A percentile compares a stretch with the other conserved stretches of the same genome.
phyloP scores from a whole-genome alignment of 73 alveolate genomes.

The Paramecium tetraurelia region DNA sequence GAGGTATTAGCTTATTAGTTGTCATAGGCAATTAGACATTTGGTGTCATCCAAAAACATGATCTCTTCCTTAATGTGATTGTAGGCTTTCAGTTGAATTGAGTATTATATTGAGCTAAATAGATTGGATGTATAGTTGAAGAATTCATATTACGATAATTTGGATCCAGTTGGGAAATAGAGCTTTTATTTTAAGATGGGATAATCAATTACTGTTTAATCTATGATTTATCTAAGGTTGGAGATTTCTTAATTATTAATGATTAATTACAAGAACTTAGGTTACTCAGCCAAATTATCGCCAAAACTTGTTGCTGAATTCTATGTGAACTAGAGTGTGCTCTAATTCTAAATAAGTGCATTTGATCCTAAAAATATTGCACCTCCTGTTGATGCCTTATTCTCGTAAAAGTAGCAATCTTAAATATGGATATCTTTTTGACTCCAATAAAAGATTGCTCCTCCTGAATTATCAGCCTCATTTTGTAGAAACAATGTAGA shows the following conservation, averaged over 20 bases:
- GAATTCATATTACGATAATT: background rate
- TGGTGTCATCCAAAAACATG: background rate
- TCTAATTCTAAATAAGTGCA: background rate
- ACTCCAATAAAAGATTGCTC: background rate
- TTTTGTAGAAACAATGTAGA: background rate
- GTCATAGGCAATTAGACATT: background rate
- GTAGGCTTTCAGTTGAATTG: background rate
- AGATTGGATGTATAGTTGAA: background rate
- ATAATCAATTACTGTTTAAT: background rate
- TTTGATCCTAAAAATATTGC: background rate
- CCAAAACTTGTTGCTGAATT: background rate
- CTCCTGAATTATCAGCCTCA: background rate
- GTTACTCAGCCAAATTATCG: background rate
- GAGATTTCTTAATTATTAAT: background rate
- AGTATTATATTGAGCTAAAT: background rate
- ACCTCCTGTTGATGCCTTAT: background rate
- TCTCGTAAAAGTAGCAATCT: background rate
- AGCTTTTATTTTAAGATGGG: background rate
- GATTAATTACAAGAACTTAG: background rate
- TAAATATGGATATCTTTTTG: background rate
- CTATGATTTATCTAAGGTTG: background rate
- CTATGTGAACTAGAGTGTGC: background rate
- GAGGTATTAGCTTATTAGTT: background rate
- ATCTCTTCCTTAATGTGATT: background rate
- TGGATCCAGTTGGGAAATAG: background rate